These are phyloP conservation scores for Physcomitrium patens DNA, from an alignment of 225 moss, liverwort and hornwort species.

Conservation along the genomic window DNA sequence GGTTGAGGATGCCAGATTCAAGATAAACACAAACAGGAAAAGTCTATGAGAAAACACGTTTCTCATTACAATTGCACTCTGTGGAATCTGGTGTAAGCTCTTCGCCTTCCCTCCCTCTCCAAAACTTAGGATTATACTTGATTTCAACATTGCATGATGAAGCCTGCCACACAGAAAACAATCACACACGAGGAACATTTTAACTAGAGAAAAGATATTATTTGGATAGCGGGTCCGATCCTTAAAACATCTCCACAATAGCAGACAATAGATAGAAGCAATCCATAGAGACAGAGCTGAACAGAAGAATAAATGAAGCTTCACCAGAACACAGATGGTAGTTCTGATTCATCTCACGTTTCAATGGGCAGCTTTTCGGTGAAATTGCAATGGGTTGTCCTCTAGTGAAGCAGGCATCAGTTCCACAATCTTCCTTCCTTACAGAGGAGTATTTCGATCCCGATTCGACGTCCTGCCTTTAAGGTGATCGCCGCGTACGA, in stretches of 20 bases:
- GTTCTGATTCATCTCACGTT: constrained; percentile 10
- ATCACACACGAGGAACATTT: constrained; percentile 10
- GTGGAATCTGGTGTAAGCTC: constrained; percentile 19
- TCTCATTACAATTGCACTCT: constrained; percentile 39
- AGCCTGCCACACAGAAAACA: constrained; percentile 29
- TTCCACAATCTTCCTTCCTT: not conserved
- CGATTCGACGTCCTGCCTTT: constrained; percentile 22
- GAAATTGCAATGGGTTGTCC: constrained; percentile 8
- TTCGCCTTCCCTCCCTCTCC: constrained; percentile 20
- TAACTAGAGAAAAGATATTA: not conserved
- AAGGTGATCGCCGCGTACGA: constrained; percentile 20
- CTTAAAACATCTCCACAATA: constrained; percentile 2
- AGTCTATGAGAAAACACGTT: constrained; percentile 29
- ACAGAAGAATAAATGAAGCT: constrained; percentile 7
- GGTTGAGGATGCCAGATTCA: constrained; percentile 34
- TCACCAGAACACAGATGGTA: constrained; percentile 26
- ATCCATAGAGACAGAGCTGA: not conserved
- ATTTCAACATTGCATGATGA: constrained; percentile 39
- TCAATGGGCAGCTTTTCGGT: constrained; percentile 14
- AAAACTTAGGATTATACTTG: constrained; percentile 15
- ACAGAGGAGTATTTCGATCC: constrained; percentile 12
- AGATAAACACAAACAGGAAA: constrained; percentile 36
- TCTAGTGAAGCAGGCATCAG: constrained; percentile 6
- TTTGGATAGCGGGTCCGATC: not conserved
- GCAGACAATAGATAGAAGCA: not conserved